These are phyloP conservation scores for Scutellospora calospora DNA, from an alignment of 371 early-diverging fungal species.

Conservation along the genomic window DNA sequence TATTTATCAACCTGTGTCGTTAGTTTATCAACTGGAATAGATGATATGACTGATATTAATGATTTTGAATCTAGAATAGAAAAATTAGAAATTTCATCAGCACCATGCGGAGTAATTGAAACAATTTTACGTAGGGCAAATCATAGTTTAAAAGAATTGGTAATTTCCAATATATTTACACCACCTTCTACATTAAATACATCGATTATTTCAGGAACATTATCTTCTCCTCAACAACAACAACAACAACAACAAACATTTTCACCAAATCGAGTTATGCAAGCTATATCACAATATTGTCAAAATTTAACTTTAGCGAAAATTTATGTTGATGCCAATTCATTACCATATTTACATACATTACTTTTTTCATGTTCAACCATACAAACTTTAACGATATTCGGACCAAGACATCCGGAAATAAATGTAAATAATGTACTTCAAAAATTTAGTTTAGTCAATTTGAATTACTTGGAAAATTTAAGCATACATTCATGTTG, in stretches of 20 bases:
- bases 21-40: not conserved
- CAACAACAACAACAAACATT: not conserved
- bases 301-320: not conserved
- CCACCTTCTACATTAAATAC: not conserved
- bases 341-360: not conserved
- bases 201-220: not conserved
- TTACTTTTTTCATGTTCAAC: not conserved
- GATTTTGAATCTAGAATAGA: not conserved
- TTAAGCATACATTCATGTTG: conserved; percentile 3
- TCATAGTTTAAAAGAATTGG: not conserved
- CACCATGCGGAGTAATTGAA: not conserved
- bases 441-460: not conserved
- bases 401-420: not conserved
- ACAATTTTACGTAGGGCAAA: not conserved
- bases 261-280: not conserved
- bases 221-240: not conserved
- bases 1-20: not conserved
- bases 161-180: not conserved
- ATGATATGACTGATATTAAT: not conserved
- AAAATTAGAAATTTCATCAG: not conserved
- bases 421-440: conserved; percentile 21
- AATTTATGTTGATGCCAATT: not conserved
- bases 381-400: not conserved
- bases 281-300: conserved; percentile 12
- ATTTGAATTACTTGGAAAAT: not conserved